Percentiles rank a stretch among this genome's conserved stretches.
These are phyloP conservation scores for Termitomyces sp. DNA, from an alignment of 768 basidiomycete species.

Conservation along the genomic window DNA sequence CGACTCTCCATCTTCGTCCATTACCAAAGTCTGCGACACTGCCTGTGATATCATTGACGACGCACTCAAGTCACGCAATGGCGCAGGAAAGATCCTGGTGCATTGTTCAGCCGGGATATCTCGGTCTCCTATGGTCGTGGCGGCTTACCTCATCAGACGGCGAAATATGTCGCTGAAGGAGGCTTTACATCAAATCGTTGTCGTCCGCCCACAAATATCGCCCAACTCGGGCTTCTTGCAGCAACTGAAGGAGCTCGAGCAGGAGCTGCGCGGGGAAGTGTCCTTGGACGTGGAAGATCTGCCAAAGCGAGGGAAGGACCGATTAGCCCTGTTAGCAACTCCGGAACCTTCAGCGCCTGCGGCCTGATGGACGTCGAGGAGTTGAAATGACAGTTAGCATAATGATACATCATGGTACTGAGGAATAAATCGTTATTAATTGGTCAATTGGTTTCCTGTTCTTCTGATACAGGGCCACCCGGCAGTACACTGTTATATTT, in stretches of 20 bases:
- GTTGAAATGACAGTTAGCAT: too few species aligned
- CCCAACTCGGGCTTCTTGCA: not conserved
- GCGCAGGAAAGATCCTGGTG: not conserved
- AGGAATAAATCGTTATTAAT: too few species aligned
- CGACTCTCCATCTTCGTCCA: not conserved
- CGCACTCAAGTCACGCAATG: not conserved
- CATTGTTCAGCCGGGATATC: not conserved
- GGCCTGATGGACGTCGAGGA: not conserved
- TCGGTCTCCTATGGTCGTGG: not conserved
- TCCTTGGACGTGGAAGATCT: not conserved
- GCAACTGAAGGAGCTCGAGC: not conserved
- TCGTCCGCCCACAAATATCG: not conserved
- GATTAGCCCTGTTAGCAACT: not conserved
- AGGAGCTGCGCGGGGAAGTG: not conserved
- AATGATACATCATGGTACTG: too few species aligned
- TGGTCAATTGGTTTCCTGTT: too few species aligned
- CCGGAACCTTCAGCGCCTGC: not conserved
- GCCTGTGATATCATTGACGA: not conserved
- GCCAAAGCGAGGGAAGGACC: not conserved
- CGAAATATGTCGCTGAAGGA: not conserved
- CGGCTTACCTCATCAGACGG: not conserved
- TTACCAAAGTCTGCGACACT: not conserved
- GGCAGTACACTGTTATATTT: conserved; percentile 15
- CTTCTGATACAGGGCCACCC: conserved; percentile 14
- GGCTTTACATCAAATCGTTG: not conserved